Base-by-base conservation (phyloP, 2,329 filamentous ascomycete genomes). In the Cadophora malorum region DNA sequence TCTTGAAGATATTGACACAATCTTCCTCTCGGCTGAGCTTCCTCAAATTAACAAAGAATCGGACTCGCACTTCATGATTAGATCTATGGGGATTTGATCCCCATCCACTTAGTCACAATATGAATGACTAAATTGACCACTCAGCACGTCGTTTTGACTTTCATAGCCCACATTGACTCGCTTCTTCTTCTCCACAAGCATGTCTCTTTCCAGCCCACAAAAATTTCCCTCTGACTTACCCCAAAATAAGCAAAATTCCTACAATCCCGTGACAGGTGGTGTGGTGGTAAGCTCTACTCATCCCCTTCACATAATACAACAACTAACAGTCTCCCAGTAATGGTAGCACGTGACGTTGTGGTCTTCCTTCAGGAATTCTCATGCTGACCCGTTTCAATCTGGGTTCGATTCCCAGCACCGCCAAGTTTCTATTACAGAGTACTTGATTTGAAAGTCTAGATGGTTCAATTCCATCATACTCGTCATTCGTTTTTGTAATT, bases 401-500 rank as follows among this genome's bases (percentile, higher is more conserved):
- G 62, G 49, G 62, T 64, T 64, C 62, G 62, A 64, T 64, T 64
- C 62, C 50, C 62, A 64, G 62, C 62, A 64, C 62, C 62, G 62
- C 62, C 62, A 64, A 41, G 47, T 52, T 55, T n/a, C 21, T 63
- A 49, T 19, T 49, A 45, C 16, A 19, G 6, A 45, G 8, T 38
- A 38, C 47, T 41, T 56, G 62, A 49, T 45, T 64, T 64, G 62
- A 64, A 64, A 49, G 33, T 55, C 14, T 55, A 21, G 62, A 23
- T 64, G 50, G 62, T 64, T 64, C 38, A 49, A 64, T 45, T 55
- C 62, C 50, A 64, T 47, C 35, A 31, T 47, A 21, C 21, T 21
- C 21, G 25, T 50, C 21, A 63, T 33, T 28, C 45, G 6, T 52
- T 35, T 63, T 64, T 64, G 5, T 6, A 14, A 9, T n/a, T 52